Evolutionary conservation across 2,329 filamentous ascomycete species (phyloP).

Genomic region (Pseudogymnoascus sp.): DNA sequence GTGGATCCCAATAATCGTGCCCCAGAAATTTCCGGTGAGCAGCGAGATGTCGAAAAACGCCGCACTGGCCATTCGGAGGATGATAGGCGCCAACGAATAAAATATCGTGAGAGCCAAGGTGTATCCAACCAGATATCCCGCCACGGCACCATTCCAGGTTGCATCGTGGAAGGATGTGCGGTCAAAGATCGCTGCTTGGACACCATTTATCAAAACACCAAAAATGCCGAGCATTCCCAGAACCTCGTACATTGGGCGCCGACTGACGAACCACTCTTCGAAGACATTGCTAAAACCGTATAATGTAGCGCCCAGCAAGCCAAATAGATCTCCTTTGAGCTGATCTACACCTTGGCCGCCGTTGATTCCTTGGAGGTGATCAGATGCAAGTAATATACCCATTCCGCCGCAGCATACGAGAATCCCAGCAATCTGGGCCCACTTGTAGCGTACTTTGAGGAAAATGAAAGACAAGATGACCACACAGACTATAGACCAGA

Average conservation of each 20-base stretch:
- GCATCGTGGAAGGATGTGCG: slow-evolving; percentile 59
- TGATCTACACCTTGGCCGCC: slow-evolving; percentile 60
- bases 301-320: slow-evolving; percentile 76
- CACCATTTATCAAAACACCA: slow-evolving; percentile 83
- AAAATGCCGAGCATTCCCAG: slow-evolving; percentile 84
- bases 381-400: slow-evolving; percentile 75
- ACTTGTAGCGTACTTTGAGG: slow-evolving; percentile 81
- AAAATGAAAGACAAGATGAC: slow-evolving; percentile 76
- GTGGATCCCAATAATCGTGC: slow-evolving; percentile 80
- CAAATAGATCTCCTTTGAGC: slow-evolving; percentile 89
- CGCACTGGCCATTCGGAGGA: slow-evolving; percentile 82
- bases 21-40: slow-evolving; percentile 95
- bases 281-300: slow-evolving; percentile 89
- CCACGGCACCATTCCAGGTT: slow-evolving; percentile 58
- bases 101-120: slow-evolving; percentile 77
- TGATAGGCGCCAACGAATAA: slow-evolving; percentile 77
- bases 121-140: slow-evolving; percentile 82
- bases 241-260: slow-evolving; percentile 83
- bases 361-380: slow-evolving; percentile 73
- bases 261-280: slow-evolving; percentile 89
- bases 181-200: slow-evolving; percentile 88
- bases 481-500: slow-evolving; percentile 95
- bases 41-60: slow-evolving; percentile 96
- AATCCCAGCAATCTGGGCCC: slow-evolving; percentile 78
- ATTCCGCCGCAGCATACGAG: slow-evolving; percentile 84